Evolutionary conservation across 345 rosid genomes (phyloP), one percentile per base, ranked within the genome.

Genomic region (Microthlaspi erraticum): DNA sequence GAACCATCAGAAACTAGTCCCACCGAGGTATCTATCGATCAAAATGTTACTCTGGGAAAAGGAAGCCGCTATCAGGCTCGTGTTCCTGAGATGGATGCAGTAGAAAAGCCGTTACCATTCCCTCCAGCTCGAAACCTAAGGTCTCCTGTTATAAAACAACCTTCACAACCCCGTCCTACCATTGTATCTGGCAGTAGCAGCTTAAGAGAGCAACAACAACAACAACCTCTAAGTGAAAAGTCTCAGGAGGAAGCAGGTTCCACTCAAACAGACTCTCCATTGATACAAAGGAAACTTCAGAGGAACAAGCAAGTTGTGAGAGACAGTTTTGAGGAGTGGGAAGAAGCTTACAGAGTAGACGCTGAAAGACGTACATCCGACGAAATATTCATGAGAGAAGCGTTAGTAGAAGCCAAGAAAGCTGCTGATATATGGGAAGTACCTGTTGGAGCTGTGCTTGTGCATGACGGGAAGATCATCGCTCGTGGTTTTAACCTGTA

Each of bases 401-500:
- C 99, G 2, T 62, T 94, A 33, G 50, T 82, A 59, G 99, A 94
- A 87, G 97, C 97, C 68, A 85, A 87, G 69, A 91, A 89, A 77
- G 99, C 99, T 58, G 95, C 89, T 66, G 97, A 94, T 81, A 71
- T 81, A 12, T 94, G 99, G 99, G 99, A 94, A 76, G 99, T 94
- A 49, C 99, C 97, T 58, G 95, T 91, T 14, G 99, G 99, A 41
- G 97, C 97, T 41, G 96, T 94, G 50, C 80, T 94, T 66, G 99
- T 94, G 65, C 96, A 89, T 64, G 79, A 83, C 20, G 97, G 97
- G 71, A 88, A 88, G 79, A 87, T 94, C 19, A 83, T 94, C 50
- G 92, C 99, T 50, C 96, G 99, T 43, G 99, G 99, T 41, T 79
- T 71, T 81, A 94, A 91, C 80, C 78, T 94, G 99, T 94, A 80